These are phyloP conservation scores for Phialemoniopsis sp. DNA, from an alignment of 2,329 filamentous ascomycete genomes.

Conservation along the genomic window DNA sequence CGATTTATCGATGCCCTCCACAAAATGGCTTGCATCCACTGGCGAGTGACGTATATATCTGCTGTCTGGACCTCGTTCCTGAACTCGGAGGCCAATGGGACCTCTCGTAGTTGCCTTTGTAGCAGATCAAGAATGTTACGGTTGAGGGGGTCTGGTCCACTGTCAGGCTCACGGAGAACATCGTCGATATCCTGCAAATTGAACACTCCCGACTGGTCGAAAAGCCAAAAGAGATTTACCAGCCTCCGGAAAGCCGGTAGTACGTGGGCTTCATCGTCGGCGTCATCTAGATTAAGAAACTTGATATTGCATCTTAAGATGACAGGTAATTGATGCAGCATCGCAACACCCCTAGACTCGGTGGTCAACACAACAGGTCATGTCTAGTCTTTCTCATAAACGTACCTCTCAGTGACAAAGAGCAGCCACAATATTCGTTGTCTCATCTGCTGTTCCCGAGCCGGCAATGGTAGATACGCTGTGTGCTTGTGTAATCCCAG, in stretches of 20 bases:
- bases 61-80: conserved; percentile 45
- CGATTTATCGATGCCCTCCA: conserved; percentile 33
- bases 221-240: conserved; percentile 43
- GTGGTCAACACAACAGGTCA: no score
- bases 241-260: conserved; percentile 45
- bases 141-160: conserved; percentile 8
- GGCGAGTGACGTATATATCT: conserved; percentile 42
- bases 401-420: conserved; percentile 37
- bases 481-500: conserved; percentile 39
- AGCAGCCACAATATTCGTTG: conserved; percentile 42
- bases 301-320: conserved; percentile 33
- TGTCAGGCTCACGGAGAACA: conserved; percentile 28
- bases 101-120: conserved; percentile 36
- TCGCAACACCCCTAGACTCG: conserved; percentile 33
- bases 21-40: conserved; percentile 46
- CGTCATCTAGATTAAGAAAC: conserved; percentile 27
- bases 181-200: conserved; percentile 22
- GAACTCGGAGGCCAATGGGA: conserved; percentile 26
- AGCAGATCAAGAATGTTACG: conserved; percentile 30
- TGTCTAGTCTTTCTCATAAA: no score
- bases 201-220: conserved; percentile 44
- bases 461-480: conserved; percentile 27
- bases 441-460: conserved; percentile 36
- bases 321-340: conserved; percentile 44
- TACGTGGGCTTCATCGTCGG: conserved; percentile 35